Evolutionary conservation across 345 rosid species (phyloP).

Genomic region (Salix caprea): DNA sequence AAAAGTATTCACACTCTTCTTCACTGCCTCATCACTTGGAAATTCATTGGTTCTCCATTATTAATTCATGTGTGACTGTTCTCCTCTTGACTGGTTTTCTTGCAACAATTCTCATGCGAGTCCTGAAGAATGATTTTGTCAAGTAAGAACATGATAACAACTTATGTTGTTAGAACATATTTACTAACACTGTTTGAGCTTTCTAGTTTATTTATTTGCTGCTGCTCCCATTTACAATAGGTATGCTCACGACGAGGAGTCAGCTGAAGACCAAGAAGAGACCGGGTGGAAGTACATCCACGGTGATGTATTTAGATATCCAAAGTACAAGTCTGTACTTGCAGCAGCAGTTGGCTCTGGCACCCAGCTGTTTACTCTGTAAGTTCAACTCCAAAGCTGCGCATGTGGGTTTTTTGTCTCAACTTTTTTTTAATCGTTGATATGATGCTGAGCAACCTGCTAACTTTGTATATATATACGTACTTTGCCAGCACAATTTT

Average conservation of each 20-base stretch:
- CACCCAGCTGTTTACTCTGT: slow-evolving; percentile 29
- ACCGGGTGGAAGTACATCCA: slow-evolving; percentile 36
- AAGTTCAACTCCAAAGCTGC: slow-evolving; percentile 1
- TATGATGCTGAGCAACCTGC: not conserved
- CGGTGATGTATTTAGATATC: slow-evolving; percentile 31
- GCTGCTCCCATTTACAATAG: not conserved
- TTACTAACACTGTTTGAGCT: not conserved
- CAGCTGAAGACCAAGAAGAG: slow-evolving; percentile 32
- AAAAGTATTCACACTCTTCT: slow-evolving; percentile 27
- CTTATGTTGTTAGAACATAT: not conserved
- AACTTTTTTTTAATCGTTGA: not conserved
- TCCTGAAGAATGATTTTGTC: slow-evolving; percentile 31
- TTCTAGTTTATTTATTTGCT: not conserved
- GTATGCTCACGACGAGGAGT: slow-evolving; percentile 31
- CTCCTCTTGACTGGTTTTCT: slow-evolving; percentile 34
- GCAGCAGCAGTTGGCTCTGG: slow-evolving; percentile 33
- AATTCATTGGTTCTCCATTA: slow-evolving; percentile 34
- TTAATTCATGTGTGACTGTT: slow-evolving; percentile 30
- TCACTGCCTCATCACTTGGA: slow-evolving; percentile 33
- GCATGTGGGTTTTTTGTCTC: not conserved
- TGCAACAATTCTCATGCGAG: slow-evolving; percentile 34
- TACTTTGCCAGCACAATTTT: slow-evolving; percentile 52
- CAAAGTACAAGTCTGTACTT: slow-evolving; percentile 24
- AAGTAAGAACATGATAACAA: slow-evolving; percentile 7
- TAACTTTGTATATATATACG: not conserved